Percentiles rank a stretch among this genome's conserved stretches.
Conservation (phyloP, 352 stramenopile genomes). For the Globisporangium cystogenes region DNA sequence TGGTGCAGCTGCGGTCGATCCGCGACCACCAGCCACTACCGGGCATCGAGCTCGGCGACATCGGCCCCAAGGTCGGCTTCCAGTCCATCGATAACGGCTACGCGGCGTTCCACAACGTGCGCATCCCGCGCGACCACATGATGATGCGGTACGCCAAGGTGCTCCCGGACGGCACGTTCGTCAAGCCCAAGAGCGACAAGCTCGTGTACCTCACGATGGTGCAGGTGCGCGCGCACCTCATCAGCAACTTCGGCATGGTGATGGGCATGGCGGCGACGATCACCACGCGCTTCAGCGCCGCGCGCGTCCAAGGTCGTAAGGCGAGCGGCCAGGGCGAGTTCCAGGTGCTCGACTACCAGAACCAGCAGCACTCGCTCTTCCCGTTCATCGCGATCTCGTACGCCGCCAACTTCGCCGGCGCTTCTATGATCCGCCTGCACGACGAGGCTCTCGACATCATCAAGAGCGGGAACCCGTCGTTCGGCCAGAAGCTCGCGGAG, state of each 20-base stretch:
- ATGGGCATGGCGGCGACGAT: conserved; percentile 91
- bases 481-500: background rate
- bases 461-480: background rate
- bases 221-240: conserved; percentile 60
- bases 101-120: conserved; percentile 78
- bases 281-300: conserved; percentile 91
- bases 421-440: conserved; percentile 17
- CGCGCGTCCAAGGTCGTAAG: conserved; percentile 87
- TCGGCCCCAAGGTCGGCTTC: conserved; percentile 92
- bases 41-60: conserved; percentile 88
- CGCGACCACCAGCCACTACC: conserved; percentile 73
- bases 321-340: conserved; percentile 43
- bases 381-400: conserved; percentile 38
- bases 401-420: conserved; percentile 25
- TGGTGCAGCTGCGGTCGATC: conserved; percentile 90
- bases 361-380: conserved; percentile 88
- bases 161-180: conserved; percentile 45
- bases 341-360: conserved; percentile 94
- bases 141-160: conserved; percentile 49
- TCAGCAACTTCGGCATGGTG: conserved; percentile 24
- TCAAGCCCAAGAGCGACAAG: conserved; percentile 53
- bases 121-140: conserved; percentile 73
- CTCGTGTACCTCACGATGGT: conserved; percentile 83
- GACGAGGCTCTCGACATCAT: conserved; percentile 7
- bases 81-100: conserved; percentile 92